Conservation (phyloP, 2,329 filamentous ascomycete species). For the Colletotrichum paranaense region DNA sequence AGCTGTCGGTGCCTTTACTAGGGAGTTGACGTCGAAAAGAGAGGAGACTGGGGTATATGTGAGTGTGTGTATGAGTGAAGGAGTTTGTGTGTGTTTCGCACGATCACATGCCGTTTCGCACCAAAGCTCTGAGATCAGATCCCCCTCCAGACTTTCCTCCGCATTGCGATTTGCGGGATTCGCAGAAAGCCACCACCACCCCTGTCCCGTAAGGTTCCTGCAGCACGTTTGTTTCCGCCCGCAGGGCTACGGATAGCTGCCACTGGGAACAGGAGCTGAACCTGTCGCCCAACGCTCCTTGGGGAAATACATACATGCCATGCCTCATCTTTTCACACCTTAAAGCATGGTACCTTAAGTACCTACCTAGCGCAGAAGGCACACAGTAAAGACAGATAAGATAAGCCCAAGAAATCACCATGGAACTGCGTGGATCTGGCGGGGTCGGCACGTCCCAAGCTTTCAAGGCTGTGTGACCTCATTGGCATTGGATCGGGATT, state of each 20-base stretch:
- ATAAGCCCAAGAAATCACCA: conserved; percentile 10
- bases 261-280: conserved; percentile 6
- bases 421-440: conserved; percentile 23
- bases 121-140: conserved; percentile 20
- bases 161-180: conserved; percentile 8
- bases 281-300: neutral
- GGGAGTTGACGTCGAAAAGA: neutral
- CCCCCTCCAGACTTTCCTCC: neutral
- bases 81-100: conserved; percentile 15
- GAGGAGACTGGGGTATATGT: neutral
- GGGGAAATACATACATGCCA: neutral
- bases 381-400: neutral
- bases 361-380: too few relatives aligned
- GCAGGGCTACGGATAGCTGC: conserved; percentile 18
- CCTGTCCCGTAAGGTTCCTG: conserved; percentile 33
- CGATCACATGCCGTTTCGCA: conserved; percentile 31
- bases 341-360: neutral
- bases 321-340: neutral
- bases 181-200: conserved; percentile 1
- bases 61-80: neutral
- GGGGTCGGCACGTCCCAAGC: conserved; percentile 26
- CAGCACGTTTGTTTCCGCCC: conserved; percentile 29
- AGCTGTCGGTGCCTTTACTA: neutral
- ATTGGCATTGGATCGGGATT: conserved; percentile 5
- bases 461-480: conserved; percentile 6